Base-by-base conservation (phyloP, 2,329 filamentous ascomycete species). In the Penicillium sp. region DNA sequence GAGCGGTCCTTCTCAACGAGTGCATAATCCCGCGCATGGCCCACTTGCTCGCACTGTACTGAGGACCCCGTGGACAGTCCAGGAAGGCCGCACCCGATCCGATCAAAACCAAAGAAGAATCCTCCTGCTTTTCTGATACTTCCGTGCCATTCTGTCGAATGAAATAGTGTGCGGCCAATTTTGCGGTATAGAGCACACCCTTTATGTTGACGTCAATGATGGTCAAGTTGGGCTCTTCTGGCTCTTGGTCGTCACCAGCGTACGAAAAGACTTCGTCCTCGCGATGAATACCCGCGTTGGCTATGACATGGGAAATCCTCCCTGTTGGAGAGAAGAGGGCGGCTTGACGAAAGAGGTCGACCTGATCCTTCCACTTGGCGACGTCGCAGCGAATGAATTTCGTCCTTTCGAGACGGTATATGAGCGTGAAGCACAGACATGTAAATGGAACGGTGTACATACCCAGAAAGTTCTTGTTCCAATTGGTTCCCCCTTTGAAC, bases 371-470 rank as follows among this genome's bases (percentile, higher is more conserved):
- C 71, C 67, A 73, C 3, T 53, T 64, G 16, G 61, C 55, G 18
- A 65, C 60, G 54, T 72, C 59, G 53, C 71, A 72, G 48, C 60
- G 55, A 10, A 73, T 54, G 41, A 67, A 73, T 55, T 69, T 69
- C 0, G 35, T 27, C 6, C 54, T 56, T 46, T 13, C 3, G 21
- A 35, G 12, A 46, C 6, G 35, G 10, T 13, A 21, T 4, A 37
- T 44, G 1, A 46, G 34, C 15, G 3, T 44, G 21, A 35, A 27
- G 16, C 13, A 23, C 16, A 25, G 13, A 7, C 15, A 10, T 38
- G 16, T 3, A 12, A 21, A 29, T 35, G 8, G n/a, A 46, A 35
- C 7, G 1, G 23, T 27, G 46, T 45, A 23, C 67, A 53, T 61
- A 63, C 62, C 54, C 48, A 6, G 50, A 31, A 0, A 70, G 53